Evolutionary conservation across 1,284 basidiomycete genomes (phyloP).

Genomic region (Ustilago tritici): DNA sequence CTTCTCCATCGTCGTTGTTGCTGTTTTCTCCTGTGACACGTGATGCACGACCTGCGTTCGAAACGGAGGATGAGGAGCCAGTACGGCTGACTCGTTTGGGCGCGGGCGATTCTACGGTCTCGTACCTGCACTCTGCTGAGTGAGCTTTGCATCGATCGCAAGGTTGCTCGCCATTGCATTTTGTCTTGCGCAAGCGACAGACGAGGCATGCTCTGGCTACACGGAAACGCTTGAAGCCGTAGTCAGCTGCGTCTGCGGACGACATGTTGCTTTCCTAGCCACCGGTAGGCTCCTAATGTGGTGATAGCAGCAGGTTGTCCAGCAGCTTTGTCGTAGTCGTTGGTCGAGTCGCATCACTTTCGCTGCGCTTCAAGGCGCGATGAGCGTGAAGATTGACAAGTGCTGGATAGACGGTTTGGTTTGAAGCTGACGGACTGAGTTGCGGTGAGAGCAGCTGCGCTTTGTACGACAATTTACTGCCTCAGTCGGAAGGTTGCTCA

Average conservation of each 20-base stretch:
- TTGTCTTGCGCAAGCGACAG: constrained; percentile 49
- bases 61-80: constrained; percentile 21
- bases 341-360: neutral
- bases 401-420: neutral
- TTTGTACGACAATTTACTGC: neutral
- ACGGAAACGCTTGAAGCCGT: constrained; percentile 49
- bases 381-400: neutral
- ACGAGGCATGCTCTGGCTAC: constrained; percentile 45
- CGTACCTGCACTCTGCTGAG: constrained; percentile 50
- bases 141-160: constrained; percentile 53
- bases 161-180: constrained; percentile 51
- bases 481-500: neutral
- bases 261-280: constrained; percentile 24
- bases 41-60: constrained; percentile 12
- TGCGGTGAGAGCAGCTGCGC: neutral
- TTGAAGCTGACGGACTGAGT: neutral
- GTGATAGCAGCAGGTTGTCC: neutral
- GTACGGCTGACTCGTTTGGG: constrained; percentile 32
- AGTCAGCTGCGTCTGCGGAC: constrained; percentile 51
- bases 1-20: constrained; percentile 3
- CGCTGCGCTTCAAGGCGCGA: neutral
- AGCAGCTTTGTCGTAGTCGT: neutral
- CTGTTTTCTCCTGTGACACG: constrained; percentile 17
- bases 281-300: too few relatives aligned
- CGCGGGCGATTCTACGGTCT: constrained; percentile 34